Evolutionary conservation across 164 flowering plant genomes (phyloP).

Genomic region (Liriodendron chinense): DNA sequence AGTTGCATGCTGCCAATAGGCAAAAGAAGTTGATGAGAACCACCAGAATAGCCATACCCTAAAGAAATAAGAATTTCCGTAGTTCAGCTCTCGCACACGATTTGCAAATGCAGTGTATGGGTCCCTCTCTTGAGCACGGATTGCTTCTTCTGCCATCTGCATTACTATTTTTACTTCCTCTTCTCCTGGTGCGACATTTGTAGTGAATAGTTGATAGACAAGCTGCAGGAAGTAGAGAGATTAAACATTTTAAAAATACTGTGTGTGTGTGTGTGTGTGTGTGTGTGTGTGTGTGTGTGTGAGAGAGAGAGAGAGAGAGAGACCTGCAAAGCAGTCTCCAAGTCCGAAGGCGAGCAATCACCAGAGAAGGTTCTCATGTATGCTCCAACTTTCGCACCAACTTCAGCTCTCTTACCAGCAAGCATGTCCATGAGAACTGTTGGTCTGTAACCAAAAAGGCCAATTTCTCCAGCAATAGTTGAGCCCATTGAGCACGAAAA

Average conservation of each 20-base stretch:
- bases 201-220: conserved; percentile 86
- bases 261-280: neutral
- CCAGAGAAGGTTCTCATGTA: conserved; percentile 91
- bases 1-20: neutral
- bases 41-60: conserved; percentile 46
- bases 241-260: neutral
- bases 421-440: conserved; percentile 89
- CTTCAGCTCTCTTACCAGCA: conserved; percentile 98
- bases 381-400: conserved; percentile 85
- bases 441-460: conserved; percentile 90
- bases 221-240: conserved; percentile 43
- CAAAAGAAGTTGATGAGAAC: neutral
- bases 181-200: conserved; percentile 71
- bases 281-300: neutral
- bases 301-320: neutral
- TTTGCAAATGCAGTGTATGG: conserved; percentile 93
- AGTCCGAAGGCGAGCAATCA: conserved; percentile 94
- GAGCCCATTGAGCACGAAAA: conserved; percentile 85
- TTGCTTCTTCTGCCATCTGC: conserved; percentile 95
- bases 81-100: conserved; percentile 91
- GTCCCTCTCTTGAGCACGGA: conserved; percentile 93
- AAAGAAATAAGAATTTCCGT: conserved; percentile 87
- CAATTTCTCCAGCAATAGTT: conserved; percentile 97
- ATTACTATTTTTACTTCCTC: conserved; percentile 88
- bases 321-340: conserved; percentile 98